Evolutionary conservation across 306 rosid species (phyloP).

Genomic region (Rosa chinensis): DNA sequence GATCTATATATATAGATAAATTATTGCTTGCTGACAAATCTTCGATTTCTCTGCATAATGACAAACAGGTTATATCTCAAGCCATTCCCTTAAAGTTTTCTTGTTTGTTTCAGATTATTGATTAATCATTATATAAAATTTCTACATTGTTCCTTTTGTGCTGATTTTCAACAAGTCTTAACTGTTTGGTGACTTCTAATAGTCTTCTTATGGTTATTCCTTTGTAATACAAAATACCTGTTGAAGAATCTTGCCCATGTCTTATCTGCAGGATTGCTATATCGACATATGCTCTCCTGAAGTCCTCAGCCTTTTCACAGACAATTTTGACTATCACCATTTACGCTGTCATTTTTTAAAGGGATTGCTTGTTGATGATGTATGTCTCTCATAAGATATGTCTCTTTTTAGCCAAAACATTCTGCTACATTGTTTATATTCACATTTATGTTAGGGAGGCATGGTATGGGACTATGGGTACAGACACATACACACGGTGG

Average conservation of each 20-base stretch:
- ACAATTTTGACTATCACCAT: slow-evolving; percentile 98
- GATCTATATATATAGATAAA: slow-evolving; percentile 67
- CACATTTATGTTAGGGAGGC: neutral
- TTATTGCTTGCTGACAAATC: slow-evolving; percentile 68
- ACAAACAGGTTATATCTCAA: slow-evolving; percentile 64
- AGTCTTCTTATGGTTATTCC: neutral
- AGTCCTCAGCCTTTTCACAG: slow-evolving; percentile 94
- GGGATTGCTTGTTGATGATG: slow-evolving; percentile 96
- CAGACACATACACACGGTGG: neutral
- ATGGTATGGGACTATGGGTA: neutral
- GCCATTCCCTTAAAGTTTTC: slow-evolving; percentile 20
- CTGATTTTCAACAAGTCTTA: neutral
- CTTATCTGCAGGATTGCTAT: slow-evolving; percentile 83
- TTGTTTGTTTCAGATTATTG: slow-evolving; percentile 27
- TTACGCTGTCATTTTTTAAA: slow-evolving; percentile 94
- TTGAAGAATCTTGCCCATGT: slow-evolving; percentile 8
- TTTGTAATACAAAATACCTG: neutral
- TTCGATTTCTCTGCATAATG: slow-evolving; percentile 83
- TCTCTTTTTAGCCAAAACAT: neutral
- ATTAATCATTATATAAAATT: neutral
- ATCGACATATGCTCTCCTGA: slow-evolving; percentile 93
- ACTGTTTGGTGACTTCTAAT: neutral
- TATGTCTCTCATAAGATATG: slow-evolving; percentile 37
- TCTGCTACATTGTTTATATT: neutral
- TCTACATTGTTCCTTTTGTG: neutral